A percentile compares a stretch with the other conserved stretches of the same genome.
Evolutionary conservation across 495 filamentous ascomycete genomes (phyloP).

Genomic region (Cercophora newfieldiana): DNA sequence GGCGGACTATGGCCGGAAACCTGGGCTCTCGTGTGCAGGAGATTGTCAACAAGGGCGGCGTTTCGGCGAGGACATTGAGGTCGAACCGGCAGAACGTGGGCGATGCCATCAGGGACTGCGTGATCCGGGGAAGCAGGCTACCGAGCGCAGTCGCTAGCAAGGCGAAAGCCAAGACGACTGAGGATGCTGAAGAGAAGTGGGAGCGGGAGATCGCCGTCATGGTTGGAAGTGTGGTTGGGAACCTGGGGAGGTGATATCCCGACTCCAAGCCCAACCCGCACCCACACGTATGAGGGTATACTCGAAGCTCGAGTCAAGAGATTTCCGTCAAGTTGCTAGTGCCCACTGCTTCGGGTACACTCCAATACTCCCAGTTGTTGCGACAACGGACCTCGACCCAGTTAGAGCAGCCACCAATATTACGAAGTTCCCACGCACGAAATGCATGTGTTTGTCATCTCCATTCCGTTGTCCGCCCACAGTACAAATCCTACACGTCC

Average conservation of each 20-base stretch:
- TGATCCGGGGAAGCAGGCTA: slow-evolving; percentile 67
- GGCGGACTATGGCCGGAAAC: slow-evolving; percentile 78
- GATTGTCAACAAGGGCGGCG: slow-evolving; percentile 76
- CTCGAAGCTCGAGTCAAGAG: too few relatives aligned
- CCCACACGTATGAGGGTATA: too few relatives aligned
- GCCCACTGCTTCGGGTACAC: too few relatives aligned
- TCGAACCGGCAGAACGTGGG: slow-evolving; percentile 73
- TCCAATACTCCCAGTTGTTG: too few relatives aligned
- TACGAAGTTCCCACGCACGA: too few relatives aligned
- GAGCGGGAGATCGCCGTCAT: slow-evolving; percentile 95
- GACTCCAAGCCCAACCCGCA: too few relatives aligned
- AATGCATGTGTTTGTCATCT: too few relatives aligned
- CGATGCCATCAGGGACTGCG: slow-evolving; percentile 78
- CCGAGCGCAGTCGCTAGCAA: slow-evolving; percentile 47
- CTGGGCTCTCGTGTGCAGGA: slow-evolving; percentile 79
- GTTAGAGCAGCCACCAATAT: too few relatives aligned
- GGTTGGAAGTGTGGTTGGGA: slow-evolving; percentile 69
- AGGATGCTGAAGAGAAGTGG: slow-evolving; percentile 56
- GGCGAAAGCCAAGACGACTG: slow-evolving; percentile 38
- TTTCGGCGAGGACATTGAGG: slow-evolving; percentile 75
- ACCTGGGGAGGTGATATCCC: slow-evolving; percentile 39
- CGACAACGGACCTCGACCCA: too few relatives aligned
- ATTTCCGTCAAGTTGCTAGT: too few relatives aligned
- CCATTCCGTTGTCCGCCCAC: too few relatives aligned
- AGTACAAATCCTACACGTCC: too few relatives aligned